Evolutionary conservation across 78 protist species (phyloP).

Genomic region (Chrysochromulina tobinii): DNA sequence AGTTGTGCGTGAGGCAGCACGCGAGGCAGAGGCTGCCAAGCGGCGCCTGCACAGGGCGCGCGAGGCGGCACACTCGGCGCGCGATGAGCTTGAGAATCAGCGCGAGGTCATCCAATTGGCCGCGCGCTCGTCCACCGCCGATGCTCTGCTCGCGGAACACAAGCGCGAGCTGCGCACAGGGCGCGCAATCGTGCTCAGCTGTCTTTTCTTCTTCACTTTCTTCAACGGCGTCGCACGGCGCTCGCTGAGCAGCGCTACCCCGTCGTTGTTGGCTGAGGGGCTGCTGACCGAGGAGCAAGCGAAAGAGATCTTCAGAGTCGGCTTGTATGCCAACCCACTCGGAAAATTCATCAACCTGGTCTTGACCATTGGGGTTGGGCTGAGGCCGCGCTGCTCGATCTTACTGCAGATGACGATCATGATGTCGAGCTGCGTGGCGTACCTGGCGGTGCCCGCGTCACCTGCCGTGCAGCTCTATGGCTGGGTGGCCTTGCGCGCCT

Average conservation of each 20-base stretch:
- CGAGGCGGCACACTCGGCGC: too few species aligned
- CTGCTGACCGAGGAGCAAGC: not conserved
- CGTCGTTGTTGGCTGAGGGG: not conserved
- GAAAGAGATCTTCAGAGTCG: not conserved
- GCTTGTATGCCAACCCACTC: not conserved
- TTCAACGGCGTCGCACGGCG: conserved; percentile 16
- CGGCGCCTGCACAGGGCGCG: too few species aligned
- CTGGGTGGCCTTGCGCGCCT: not conserved
- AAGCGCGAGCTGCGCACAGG: too few species aligned
- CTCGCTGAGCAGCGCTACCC: not conserved
- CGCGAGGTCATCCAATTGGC: too few species aligned
- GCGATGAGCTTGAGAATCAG: too few species aligned
- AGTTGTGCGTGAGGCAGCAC: too few species aligned
- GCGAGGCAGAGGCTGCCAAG: too few species aligned
- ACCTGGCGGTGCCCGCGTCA: not conserved
- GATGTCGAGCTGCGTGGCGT: not conserved
- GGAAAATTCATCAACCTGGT: not conserved
- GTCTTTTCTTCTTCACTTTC: not conserved
- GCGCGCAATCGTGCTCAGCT: not conserved
- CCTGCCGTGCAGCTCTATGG: not conserved
- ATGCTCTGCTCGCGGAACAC: too few species aligned
- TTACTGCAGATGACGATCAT: not conserved
- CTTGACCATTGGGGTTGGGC: not conserved
- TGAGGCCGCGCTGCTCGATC: not conserved
- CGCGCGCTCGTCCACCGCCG: too few species aligned